A percentile compares a stretch with the other conserved stretches of the same genome.
Conservation (phyloP, 495 filamentous ascomycete species). For the Pyrenula aspistea region DNA sequence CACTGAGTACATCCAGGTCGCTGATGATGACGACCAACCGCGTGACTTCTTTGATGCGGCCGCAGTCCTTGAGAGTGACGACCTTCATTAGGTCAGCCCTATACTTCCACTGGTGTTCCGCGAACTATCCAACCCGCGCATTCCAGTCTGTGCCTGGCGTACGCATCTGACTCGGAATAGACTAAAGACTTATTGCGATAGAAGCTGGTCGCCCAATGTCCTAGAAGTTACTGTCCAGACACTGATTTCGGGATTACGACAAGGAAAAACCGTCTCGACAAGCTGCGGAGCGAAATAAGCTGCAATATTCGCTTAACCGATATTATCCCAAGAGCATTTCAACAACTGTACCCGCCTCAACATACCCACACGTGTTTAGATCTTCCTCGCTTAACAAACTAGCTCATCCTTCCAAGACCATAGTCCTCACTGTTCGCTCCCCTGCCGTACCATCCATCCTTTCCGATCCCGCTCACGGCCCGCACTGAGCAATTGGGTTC, state of each 20-base stretch:
- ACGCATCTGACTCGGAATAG: not conserved
- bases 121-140: not conserved
- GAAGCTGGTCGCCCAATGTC: not conserved
- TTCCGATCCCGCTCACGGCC: no score
- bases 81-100: not conserved
- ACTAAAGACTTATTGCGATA: not conserved
- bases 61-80: not conserved
- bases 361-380: no score
- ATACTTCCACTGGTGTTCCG: not conserved
- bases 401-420: no score
- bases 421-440: no score
- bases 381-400: no score
- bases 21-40: not conserved
- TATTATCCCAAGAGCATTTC: no score
- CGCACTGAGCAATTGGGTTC: no score
- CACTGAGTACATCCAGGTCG: not conserved
- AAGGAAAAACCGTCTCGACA: not conserved
- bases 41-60: not conserved
- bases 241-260: not conserved
- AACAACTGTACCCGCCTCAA: no score
- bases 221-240: not conserved
- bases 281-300: not conserved
- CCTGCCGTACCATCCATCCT: no score
- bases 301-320: no score
- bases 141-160: not conserved